Evolutionary conservation across 495 filamentous ascomycete genomes (phyloP).

Genomic region (Amorphotheca resinae): DNA sequence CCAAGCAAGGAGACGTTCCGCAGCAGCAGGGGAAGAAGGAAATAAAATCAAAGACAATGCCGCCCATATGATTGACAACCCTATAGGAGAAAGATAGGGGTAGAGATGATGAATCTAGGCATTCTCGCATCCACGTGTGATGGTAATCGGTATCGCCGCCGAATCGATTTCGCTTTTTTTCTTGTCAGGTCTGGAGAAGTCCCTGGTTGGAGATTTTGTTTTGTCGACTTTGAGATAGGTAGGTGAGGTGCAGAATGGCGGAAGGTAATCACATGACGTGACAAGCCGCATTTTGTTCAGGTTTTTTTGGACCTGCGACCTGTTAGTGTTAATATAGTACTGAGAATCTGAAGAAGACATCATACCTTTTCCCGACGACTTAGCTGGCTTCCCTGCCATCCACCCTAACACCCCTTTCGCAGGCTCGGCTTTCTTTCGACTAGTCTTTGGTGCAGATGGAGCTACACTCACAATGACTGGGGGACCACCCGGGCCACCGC

Average conservation of each 20-base stretch:
- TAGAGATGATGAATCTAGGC: constrained; percentile 4
- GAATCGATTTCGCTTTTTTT: constrained; percentile 3
- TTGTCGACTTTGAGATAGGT: not conserved
- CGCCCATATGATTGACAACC: constrained; percentile 8
- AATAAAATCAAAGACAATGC: constrained; percentile 7
- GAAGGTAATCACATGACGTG: constrained; percentile 12
- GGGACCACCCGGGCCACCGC: not conserved
- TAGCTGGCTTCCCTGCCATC: constrained; percentile 15
- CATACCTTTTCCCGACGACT: constrained; percentile 17
- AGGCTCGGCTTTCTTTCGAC: constrained; percentile 3
- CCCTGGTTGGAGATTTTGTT: not conserved
- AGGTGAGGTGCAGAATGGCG: not conserved
- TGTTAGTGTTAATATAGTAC: constrained; percentile 1
- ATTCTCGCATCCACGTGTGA: constrained; percentile 9
- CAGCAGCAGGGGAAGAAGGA: constrained; percentile 1
- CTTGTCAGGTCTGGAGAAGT: not conserved
- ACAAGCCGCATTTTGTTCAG: constrained; percentile 10
- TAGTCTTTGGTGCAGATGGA: not conserved
- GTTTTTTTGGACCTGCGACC: constrained; percentile 16
- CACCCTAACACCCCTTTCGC: constrained; percentile 11
- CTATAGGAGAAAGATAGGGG: not conserved
- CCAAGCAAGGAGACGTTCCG: not conserved
- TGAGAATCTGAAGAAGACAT: not conserved
- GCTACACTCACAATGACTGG: constrained; percentile 9
- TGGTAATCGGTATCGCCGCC: constrained; percentile 8